Conservation (phyloP, 2,329 filamentous ascomycete species). For the Onygenales sp. region DNA sequence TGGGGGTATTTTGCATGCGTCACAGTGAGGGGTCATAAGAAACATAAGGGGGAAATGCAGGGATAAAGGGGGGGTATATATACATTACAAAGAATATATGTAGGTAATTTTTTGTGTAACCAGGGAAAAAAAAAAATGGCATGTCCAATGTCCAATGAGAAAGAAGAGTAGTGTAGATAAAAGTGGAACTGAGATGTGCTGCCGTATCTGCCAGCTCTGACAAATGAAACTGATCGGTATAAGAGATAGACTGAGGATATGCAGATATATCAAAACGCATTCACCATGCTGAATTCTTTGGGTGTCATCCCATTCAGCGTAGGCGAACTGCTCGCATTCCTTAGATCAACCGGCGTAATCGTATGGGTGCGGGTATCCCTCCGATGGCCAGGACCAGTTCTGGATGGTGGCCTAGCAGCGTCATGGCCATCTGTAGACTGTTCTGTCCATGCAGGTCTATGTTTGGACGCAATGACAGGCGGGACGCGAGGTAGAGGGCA, state of each 20-base stretch:
- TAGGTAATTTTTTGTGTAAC: neutral
- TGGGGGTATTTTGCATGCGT: conserved; percentile 2
- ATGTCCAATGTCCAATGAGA: neutral
- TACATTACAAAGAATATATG: neutral
- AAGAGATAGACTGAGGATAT: neutral
- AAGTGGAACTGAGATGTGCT: neutral
- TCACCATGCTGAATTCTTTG: conserved; percentile 7
- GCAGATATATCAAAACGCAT: conserved; percentile 3
- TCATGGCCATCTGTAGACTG: neutral
- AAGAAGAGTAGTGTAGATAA: neutral
- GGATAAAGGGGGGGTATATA: neutral
- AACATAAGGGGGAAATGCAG: neutral
- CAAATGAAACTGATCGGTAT: neutral
- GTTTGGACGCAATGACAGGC: conserved; percentile 1
- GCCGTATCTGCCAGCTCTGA: neutral
- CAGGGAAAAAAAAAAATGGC: too few species aligned
- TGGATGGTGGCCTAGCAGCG: neutral
- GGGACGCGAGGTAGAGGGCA: conserved; percentile 19
- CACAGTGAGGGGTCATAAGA: neutral
- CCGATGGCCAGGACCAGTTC: neutral
- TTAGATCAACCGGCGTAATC: neutral
- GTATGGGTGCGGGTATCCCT: neutral
- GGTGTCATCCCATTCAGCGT: conserved; percentile 1
- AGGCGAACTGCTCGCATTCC: neutral
- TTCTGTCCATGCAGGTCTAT: neutral